Percentiles rank a stretch among this genome's conserved stretches.
Conservation (phyloP, 441 rosid species). For the Heliophila coronopifolia region DNA sequence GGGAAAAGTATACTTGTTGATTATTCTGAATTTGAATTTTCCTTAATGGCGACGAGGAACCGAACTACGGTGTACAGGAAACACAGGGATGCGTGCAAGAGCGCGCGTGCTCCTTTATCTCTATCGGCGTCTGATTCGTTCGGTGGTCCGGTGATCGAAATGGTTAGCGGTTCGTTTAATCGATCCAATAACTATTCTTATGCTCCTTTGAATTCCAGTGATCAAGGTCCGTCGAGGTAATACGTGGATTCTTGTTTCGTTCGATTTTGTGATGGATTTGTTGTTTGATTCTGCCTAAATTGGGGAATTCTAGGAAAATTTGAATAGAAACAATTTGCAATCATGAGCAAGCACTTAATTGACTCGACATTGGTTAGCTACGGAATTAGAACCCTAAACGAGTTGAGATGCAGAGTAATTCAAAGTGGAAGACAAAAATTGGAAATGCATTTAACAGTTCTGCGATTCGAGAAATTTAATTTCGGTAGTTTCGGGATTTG, state of each 20-base stretch:
- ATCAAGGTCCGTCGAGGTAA: conserved; percentile 67
- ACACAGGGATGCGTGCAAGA: conserved; percentile 79
- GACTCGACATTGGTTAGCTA: neutral
- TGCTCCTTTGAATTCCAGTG: conserved; percentile 74
- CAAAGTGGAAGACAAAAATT: too few species aligned
- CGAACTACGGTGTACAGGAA: conserved; percentile 54
- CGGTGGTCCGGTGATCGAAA: conserved; percentile 73
- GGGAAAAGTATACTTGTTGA: neutral
- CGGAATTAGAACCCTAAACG: too few species aligned
- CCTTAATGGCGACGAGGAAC: conserved; percentile 75
- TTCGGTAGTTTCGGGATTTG: too few species aligned
- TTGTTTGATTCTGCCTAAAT: neutral
- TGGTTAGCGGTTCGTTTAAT: conserved; percentile 72
- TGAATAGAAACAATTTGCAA: neutral
- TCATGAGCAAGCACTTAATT: neutral
- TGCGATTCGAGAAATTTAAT: too few species aligned
- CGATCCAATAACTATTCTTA: conserved; percentile 51
- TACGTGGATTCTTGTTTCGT: neutral
- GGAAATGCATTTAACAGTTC: too few species aligned
- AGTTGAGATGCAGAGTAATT: too few species aligned
- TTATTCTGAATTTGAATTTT: neutral
- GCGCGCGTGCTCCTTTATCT: conserved; percentile 63
- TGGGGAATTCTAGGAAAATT: neutral
- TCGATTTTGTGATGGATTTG: too few species aligned
- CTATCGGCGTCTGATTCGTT: conserved; percentile 36